A percentile compares a stretch with the other conserved stretches of the same genome.
Evolutionary conservation across 1,284 basidiomycete genomes (phyloP).

Genomic region (Microbotryum lychnidis-dioicae): DNA sequence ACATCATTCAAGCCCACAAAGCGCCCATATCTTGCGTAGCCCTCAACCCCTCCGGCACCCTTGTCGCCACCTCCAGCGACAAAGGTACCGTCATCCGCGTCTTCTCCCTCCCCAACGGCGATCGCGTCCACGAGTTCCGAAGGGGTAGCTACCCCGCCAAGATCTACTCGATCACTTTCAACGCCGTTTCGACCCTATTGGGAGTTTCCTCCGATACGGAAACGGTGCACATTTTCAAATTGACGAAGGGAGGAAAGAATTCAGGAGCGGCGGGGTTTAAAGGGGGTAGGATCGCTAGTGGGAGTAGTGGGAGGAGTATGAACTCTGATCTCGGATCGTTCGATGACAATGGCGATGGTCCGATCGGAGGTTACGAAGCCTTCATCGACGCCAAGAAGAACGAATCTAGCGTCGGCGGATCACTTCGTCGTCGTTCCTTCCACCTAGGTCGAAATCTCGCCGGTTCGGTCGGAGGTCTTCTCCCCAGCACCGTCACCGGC

Average conservation of each 20-base stretch:
- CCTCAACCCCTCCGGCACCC: conserved; percentile 76
- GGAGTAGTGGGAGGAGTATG: conserved; percentile 11
- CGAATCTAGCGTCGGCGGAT: conserved; percentile 23
- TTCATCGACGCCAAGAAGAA: conserved; percentile 38
- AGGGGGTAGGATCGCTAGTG: not conserved
- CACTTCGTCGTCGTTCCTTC: conserved; percentile 60
- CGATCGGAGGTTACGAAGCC: conserved; percentile 40
- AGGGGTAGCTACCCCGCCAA: conserved; percentile 75
- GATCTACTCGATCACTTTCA: conserved; percentile 91
- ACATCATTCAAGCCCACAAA: conserved; percentile 97
- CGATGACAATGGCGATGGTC: conserved; percentile 25
- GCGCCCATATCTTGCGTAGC: conserved; percentile 79
- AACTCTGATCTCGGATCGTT: conserved; percentile 6
- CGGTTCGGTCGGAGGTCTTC: conserved; percentile 75
- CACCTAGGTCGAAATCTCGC: conserved; percentile 72
- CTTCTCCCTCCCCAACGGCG: conserved; percentile 80
- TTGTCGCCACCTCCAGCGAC: conserved; percentile 88
- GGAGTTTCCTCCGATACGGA: conserved; percentile 88
- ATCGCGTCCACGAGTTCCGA: conserved; percentile 91
- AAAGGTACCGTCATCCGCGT: conserved; percentile 97
- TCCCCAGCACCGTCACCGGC: conserved; percentile 84
- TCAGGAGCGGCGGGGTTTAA: not conserved
- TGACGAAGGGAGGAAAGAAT: conserved; percentile 44
- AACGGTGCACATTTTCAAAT: conserved; percentile 94
- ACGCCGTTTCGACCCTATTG: conserved; percentile 69